Evolutionary conservation across 768 basidiomycete genomes (phyloP), one percentile per base, ranked within the genome.

Genomic region (Leucocoprinus birnbaumii): DNA sequence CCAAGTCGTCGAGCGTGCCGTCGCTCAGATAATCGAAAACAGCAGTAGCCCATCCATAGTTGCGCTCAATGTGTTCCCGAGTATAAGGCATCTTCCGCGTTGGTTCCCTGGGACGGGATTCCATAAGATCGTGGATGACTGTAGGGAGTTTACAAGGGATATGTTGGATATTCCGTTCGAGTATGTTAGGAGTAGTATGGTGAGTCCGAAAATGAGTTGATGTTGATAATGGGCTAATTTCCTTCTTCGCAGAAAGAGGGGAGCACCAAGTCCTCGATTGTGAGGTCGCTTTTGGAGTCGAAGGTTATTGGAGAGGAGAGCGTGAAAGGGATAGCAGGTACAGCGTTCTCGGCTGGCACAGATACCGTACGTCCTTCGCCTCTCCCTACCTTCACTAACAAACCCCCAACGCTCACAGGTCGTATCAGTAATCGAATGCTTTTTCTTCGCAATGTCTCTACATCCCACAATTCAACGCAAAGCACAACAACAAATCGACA

Each of bases 61-160:
- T 9, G 25, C 62, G 2, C 61, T 69, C 7, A 66, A 71, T 37
- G 55, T 59, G 13, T 49, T 71, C 14, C 68, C 67, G 11, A 50
- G 63, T n/a, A 58, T 70, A 13, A 57, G 57, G 7, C 56, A 63
- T 47, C 46, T 71, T 14, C 68, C 69, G 4, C 51, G 55, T 22
- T 71, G 69, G 70, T 64, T 71, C 51, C 70, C 71, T 5, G 71
- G 70, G 2, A 63, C 71, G 14, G 61, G 60, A 1, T 70, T 67
- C 58, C 58, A 66, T 26, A 46, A 45, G 11, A 52, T 58, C n/a
- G 63, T 59, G 7, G 46, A 55, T 38, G 55, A 62, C 37, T 51
- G 53, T 5, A 52, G 41, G 35, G 52, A 59, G 21, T 37, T 59
- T 45, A 59, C 59, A 1, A 43, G 54, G 11, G 51, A 61, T 9